Evolutionary conservation across 257 asterid species (phyloP), one percentile per base, ranked within the genome.

Genomic region (Salvia rosmarinus): DNA sequence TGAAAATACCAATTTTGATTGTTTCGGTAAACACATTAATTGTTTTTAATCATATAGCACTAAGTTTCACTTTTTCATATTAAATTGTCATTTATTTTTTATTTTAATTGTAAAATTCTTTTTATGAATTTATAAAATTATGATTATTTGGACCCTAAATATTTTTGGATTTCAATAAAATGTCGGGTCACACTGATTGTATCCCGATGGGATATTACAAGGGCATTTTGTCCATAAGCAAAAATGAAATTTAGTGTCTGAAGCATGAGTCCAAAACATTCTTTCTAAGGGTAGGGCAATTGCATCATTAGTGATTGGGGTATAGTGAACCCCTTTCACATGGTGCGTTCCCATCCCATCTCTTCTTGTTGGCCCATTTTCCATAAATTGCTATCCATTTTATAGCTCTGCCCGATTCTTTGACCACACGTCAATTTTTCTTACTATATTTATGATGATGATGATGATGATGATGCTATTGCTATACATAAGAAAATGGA

Each of bases 221-320:
- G 12, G 44, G 44, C 10, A 39, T 39, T 39, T 39, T 39, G 44
- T 39, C 44, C 10, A 39, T 39, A 9, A 8, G 11, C 2, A 10
- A 39, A 19, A 46, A 68, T 23, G 37, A 43, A 34, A 54, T 61
- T 61, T 25, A 25, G 25, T 51, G 75, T 8, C 30, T 6, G 50
- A 70, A 65, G 56, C 51, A 67, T 67, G 44, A 72, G 75, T 67
- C 80, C 80, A 82, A 79, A 72, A 84, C 85, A 82, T 75, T 84
- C 77, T 82, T 79, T 79, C 68, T 25, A 70, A 68, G 71, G 14
- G 63, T 46, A 42, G 70, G 72, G 49, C 21, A 64, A 50, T 35
- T n/a, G 17, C 44, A 73, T 49, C 2, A 67, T 72, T 51, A 40
- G 67, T 71, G 58, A 42, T 44, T 30, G 65, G 65, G 68, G 54